A percentile compares a stretch with the other conserved stretches of the same genome.
Evolutionary conservation across 257 asterid genomes (phyloP).

Genomic region (Penstemon newberryi): DNA sequence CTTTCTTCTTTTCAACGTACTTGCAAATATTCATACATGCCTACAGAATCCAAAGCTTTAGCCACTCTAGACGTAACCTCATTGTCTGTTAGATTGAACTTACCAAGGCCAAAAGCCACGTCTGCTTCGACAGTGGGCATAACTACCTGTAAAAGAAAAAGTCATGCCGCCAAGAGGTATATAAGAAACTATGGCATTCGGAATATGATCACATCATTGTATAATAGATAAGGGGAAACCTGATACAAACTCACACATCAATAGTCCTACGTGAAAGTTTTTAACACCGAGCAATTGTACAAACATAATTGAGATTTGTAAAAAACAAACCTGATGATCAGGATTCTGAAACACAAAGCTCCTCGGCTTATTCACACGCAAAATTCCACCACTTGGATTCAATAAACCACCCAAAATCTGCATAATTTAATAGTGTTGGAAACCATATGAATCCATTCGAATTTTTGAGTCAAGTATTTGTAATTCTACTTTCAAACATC

Average conservation of each 20-base stretch:
- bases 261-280: conserved; percentile 13
- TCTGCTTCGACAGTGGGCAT: conserved; percentile 99
- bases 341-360: conserved; percentile 97
- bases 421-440: neutral
- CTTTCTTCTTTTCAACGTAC: conserved; percentile 44
- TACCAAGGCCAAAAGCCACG: conserved; percentile 96
- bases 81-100: conserved; percentile 45
- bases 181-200: neutral
- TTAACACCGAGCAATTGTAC: conserved; percentile 6
- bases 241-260: conserved; percentile 9
- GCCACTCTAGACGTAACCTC: conserved; percentile 71
- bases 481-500: conserved; percentile 1
- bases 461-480: neutral
- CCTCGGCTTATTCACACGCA: conserved; percentile 72
- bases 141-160: conserved; percentile 65
- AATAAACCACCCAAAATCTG: conserved; percentile 90
- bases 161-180: conserved; percentile 12
- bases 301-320: neutral
- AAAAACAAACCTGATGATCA: conserved; percentile 75
- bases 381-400: conserved; percentile 68
- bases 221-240: neutral
- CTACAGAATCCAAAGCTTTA: conserved; percentile 79
- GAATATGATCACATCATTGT: neutral
- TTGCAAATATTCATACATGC: conserved; percentile 81
- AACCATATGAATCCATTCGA: conserved; percentile 10